Conservation (phyloP, 495 filamentous ascomycete species). For the Aspergillus egyptiacus region DNA sequence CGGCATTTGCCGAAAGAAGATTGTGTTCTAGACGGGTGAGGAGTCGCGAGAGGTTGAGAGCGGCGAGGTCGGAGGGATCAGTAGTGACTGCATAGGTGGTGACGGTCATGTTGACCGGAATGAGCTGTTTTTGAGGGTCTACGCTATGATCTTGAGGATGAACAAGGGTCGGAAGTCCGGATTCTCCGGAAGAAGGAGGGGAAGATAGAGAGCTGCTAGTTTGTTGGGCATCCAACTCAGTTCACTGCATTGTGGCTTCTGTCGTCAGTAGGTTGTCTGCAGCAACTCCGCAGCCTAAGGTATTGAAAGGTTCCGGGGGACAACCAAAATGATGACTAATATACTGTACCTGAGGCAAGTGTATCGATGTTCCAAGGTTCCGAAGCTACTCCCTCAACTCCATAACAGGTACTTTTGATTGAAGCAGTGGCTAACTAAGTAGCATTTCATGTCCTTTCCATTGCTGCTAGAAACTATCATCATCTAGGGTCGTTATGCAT, state of each 20-base stretch:
- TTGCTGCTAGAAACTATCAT: constrained; percentile 4
- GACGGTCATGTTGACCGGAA: constrained; percentile 26
- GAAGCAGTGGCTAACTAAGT: no score
- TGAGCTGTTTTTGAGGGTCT: not conserved
- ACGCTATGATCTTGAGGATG: no score
- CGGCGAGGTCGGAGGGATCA: constrained; percentile 32
- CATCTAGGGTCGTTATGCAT: constrained; percentile 15
- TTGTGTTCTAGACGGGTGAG: constrained; percentile 67
- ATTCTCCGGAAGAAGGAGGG: not conserved
- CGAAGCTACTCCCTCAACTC: no score
- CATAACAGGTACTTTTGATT: not conserved
- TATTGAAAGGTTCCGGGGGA: no score
- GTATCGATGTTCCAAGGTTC: no score
- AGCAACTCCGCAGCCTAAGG: no score
- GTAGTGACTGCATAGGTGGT: constrained; percentile 25
- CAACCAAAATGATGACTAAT: no score
- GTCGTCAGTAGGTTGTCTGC: no score
- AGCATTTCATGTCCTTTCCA: not conserved
- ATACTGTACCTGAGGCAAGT: no score
- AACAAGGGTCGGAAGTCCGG: not conserved
- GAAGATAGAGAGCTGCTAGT: no score
- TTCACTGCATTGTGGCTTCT: no score
- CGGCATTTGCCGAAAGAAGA: constrained; percentile 59
- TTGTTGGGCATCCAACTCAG: no score
- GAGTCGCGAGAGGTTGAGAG: constrained; percentile 64